Evolutionary conservation across 192 early-diverging fungal species (phyloP), one percentile per base, ranked within the genome.

Genomic region (Coemansia biformis): DNA sequence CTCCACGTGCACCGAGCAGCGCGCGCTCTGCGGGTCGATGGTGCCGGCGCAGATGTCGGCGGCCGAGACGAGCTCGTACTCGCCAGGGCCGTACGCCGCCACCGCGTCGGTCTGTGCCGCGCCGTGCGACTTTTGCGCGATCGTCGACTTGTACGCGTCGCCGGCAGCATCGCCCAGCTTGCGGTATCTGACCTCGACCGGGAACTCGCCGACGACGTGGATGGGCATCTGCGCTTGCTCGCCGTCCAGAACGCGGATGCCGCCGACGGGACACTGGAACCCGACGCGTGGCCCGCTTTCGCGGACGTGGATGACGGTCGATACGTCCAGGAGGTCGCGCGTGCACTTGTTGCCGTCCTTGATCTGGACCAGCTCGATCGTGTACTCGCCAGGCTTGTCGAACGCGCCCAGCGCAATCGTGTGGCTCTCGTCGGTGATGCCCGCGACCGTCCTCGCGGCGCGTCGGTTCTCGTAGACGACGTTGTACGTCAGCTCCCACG

Each of bases 401-500:
- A 68, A 48, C 6, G 53, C 18, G 14, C 60, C 60, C 15, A 76
- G 38, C 3, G 19, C 42, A 22, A 76, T 44, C 3, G 52, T 47
- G 31, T 54, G 34, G 29, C 50, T 54, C 37, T 55, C 53, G 5
- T 60, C 53, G 0, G 24, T 22, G 24, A 76, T 63, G 8, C 31
- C 60, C 14, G 39, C 21, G 4, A 61, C 45, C 4, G 57, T 64
- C 19, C 36, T 21, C 1, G 53, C 21, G 3, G 28, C 42, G 14
- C 55, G 53, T 6, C 50, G 49, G 37, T 43, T 38, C 23, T 56
- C 60, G 38, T 75, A 48, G 0, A 59, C 54, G 4, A 75, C 34
- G 22, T 52, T 47, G 54, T 68, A 75, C 3, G 43, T 58, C 30
- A 82, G 57, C 36, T 74, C 53, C 69, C 66, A 84, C 5, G 80